phyloP scores from a whole-genome alignment of 352 stramenopile genomes.

The Albugo laibachii region DNA sequence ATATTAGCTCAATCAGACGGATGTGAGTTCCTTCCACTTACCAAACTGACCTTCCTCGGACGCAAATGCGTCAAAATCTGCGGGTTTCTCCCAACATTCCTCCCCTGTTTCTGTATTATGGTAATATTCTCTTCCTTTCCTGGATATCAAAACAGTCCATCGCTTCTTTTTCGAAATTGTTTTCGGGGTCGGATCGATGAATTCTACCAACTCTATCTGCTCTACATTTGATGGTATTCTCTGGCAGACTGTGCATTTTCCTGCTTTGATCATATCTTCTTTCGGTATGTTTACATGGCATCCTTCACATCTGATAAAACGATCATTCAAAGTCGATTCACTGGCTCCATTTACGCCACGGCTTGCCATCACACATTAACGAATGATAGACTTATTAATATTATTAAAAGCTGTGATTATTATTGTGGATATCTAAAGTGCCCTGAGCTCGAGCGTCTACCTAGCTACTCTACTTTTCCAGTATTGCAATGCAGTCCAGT shows the following conservation, averaged over 20 bases:
- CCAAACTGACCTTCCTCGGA: constrained; percentile 29
- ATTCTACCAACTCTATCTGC: constrained; percentile 2
- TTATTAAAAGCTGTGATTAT: too few species aligned
- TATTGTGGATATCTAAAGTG: too few species aligned
- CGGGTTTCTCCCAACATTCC: constrained; percentile 51
- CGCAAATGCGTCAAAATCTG: constrained; percentile 39
- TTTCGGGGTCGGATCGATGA: constrained; percentile 20
- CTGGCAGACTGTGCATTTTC: constrained; percentile 36
- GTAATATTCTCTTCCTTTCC: constrained; percentile 49
- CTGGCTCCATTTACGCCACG: constrained; percentile 30
- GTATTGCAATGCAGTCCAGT: too few species aligned
- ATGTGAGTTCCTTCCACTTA: constrained; percentile 7
- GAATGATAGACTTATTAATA: too few species aligned
- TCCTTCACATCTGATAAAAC: constrained; percentile 57
- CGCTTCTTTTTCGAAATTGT: constrained; percentile 17
- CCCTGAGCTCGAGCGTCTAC: too few species aligned
- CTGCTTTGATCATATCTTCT: constrained; percentile 41
- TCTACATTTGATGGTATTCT: background rate
- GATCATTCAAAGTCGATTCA: constrained; percentile 37
- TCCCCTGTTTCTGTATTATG: constrained; percentile 69
- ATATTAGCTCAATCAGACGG: background rate
- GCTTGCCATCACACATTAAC: background rate
- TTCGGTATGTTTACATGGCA: constrained; percentile 66
- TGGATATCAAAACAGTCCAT: constrained; percentile 44
- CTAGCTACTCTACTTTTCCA: too few species aligned